Percentiles rank a stretch among this genome's conserved stretches.
phyloP scores from a whole-genome alignment of 2,329 filamentous ascomycete genomes.

The Diaporthe citri region DNA sequence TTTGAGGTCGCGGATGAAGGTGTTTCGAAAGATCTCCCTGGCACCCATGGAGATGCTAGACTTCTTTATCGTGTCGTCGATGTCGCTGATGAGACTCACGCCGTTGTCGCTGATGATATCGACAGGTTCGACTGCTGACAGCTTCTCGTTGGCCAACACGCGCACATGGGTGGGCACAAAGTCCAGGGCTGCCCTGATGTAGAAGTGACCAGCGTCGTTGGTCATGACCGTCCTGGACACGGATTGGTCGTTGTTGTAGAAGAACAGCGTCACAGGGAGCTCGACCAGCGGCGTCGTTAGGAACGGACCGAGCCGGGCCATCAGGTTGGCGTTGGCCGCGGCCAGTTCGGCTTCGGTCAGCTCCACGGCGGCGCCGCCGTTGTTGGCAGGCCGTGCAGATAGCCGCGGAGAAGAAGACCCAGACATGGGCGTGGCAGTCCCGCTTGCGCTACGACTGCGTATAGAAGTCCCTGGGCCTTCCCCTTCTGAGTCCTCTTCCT shows the following conservation, averaged over 20 bases:
- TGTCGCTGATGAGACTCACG: slow-evolving; percentile 94
- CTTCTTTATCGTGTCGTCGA: slow-evolving; percentile 97
- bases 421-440: slow-evolving; percentile 51
- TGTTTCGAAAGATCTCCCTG: slow-evolving; percentile 95
- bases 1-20: slow-evolving; percentile 86
- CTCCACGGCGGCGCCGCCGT: slow-evolving; percentile 54
- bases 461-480: slow-evolving; percentile 46
- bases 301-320: slow-evolving; percentile 90
- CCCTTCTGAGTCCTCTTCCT: slow-evolving; percentile 57
- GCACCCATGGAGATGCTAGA: slow-evolving; percentile 90
- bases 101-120: slow-evolving; percentile 82
- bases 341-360: slow-evolving; percentile 82
- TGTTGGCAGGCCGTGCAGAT: slow-evolving; percentile 53
- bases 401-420: slow-evolving; percentile 59
- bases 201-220: slow-evolving; percentile 91
- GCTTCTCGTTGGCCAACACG: slow-evolving; percentile 85
- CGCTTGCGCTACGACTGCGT: slow-evolving; percentile 49
- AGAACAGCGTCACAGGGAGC: slow-evolving; percentile 89
- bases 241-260: slow-evolving; percentile 88
- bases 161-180: slow-evolving; percentile 93
- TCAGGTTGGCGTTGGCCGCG: slow-evolving; percentile 86
- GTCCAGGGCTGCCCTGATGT: slow-evolving; percentile 81
- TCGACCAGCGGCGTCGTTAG: slow-evolving; percentile 85
- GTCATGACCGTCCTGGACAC: slow-evolving; percentile 88
- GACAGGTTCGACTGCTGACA: slow-evolving; percentile 85